These are phyloP conservation scores for Naganishia antarctica DNA, from an alignment of 768 basidiomycete genomes.

Conservation along the genomic window DNA sequence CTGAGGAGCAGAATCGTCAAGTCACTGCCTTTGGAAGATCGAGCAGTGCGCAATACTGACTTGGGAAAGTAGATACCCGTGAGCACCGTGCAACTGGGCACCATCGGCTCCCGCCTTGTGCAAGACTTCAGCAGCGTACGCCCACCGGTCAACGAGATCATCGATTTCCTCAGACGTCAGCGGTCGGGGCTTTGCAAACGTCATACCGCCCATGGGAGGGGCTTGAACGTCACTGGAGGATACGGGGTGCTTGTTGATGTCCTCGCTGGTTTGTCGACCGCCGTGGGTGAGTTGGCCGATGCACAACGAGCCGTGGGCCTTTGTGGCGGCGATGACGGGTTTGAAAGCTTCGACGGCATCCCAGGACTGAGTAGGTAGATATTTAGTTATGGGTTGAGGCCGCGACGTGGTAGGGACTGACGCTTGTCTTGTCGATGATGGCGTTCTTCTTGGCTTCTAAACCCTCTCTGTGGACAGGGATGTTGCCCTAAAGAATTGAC, in stretches of 20 bases:
- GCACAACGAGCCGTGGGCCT: slow-evolving; percentile 32
- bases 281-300: slow-evolving; percentile 47
- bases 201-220: slow-evolving; percentile 35
- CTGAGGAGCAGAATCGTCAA: slow-evolving; percentile 29
- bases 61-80: slow-evolving; percentile 32
- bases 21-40: not conserved
- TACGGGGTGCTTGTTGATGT: slow-evolving; percentile 35
- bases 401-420: not conserved
- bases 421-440: slow-evolving; percentile 36
- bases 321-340: slow-evolving; percentile 37
- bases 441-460: slow-evolving; percentile 44
- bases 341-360: slow-evolving; percentile 41
- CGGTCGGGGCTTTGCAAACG: slow-evolving; percentile 34
- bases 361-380: slow-evolving; percentile 18
- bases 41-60: slow-evolving; percentile 28
- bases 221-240: slow-evolving; percentile 37
- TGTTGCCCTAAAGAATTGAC: slow-evolving; percentile 32
- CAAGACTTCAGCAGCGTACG: slow-evolving; percentile 29
- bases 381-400: not conserved
- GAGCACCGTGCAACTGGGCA: slow-evolving; percentile 32
- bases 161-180: slow-evolving; percentile 33
- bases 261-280: slow-evolving; percentile 34
- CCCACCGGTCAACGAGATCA: slow-evolving; percentile 35
- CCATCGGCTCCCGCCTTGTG: slow-evolving; percentile 35
- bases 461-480: slow-evolving; percentile 36